A percentile compares a stretch with the other conserved stretches of the same genome.
These are phyloP conservation scores for Priceomyces melissophilus DNA, from an alignment of 805 yeast species.

Conservation along the genomic window DNA sequence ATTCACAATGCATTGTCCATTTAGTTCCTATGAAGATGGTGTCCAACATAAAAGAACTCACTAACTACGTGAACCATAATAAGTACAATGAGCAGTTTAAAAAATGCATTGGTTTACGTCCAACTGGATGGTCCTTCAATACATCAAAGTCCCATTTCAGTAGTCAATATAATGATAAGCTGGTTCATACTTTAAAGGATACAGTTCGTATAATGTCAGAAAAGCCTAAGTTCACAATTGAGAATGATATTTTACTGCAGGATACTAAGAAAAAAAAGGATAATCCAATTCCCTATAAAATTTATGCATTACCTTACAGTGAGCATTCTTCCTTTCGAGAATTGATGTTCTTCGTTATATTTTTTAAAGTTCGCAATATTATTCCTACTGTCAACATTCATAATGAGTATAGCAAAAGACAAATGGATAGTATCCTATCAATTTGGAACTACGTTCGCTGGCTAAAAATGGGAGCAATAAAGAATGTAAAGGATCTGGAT, in stretches of 20 bases:
- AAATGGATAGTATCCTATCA: constrained; percentile 31
- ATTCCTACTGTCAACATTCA: constrained; percentile 75
- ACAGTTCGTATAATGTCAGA: constrained; percentile 13
- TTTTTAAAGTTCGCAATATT: constrained; percentile 47
- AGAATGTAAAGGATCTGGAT: not conserved
- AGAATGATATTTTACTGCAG: constrained; percentile 32
- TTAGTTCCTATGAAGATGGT: constrained; percentile 65
- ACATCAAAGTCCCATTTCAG: not conserved
- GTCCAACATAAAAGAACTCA: constrained; percentile 42
- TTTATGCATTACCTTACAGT: constrained; percentile 77
- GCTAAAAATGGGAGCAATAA: not conserved
- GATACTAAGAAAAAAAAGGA: constrained; percentile 3
- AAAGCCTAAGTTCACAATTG: constrained; percentile 19
- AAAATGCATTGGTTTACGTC: constrained; percentile 67
- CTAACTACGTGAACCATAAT: constrained; percentile 47
- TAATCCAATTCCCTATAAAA: constrained; percentile 11
- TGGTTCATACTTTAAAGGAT: not conserved
- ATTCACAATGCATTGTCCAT: constrained; percentile 54
- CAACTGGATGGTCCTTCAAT: constrained; percentile 86
- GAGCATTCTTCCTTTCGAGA: constrained; percentile 93
- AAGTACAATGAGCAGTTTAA: constrained; percentile 46
- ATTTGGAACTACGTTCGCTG: constrained; percentile 25
- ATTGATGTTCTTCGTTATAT: constrained; percentile 58
- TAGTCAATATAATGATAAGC: not conserved
- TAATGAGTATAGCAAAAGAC: constrained; percentile 17